Evolutionary conservation across 2,329 filamentous ascomycete genomes (phyloP).

Genomic region (Rhinocladiella similis): DNA sequence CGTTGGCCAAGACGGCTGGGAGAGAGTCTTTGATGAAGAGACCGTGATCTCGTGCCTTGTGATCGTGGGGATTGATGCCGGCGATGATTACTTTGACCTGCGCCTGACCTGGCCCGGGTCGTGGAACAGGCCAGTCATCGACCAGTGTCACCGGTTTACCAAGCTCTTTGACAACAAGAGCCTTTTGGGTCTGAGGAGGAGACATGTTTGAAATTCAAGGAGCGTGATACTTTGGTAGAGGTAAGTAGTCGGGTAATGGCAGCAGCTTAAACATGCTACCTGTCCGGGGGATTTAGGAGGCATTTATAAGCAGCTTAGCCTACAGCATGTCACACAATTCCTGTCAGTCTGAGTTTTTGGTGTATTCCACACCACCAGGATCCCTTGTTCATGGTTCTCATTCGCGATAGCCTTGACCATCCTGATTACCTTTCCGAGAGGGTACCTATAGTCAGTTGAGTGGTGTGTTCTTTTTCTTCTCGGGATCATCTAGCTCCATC

Average conservation of each 20-base stretch:
- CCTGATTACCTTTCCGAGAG: no score
- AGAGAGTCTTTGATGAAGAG: conserved; percentile 36
- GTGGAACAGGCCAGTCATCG: conserved; percentile 30
- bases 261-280: no score
- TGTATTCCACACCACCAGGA: no score
- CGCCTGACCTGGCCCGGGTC: conserved; percentile 36
- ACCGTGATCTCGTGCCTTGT: conserved; percentile 39
- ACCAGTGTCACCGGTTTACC: conserved; percentile 19
- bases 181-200: conserved; percentile 19
- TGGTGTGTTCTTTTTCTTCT: no score
- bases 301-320: no score
- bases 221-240: neutral
- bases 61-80: conserved; percentile 40
- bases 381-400: no score
- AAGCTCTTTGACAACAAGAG: conserved; percentile 16
- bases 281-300: no score
- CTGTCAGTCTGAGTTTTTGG: no score
- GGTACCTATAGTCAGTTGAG: no score
- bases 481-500: no score
- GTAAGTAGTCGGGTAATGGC: neutral
- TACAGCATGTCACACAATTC: no score
- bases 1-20: conserved; percentile 38
- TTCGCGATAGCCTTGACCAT: no score
- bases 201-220: neutral
- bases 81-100: conserved; percentile 40